A percentile compares a stretch with the other conserved stretches of the same genome.
Conservation (phyloP, 805 yeast genomes). For the Candida anglica region DNA sequence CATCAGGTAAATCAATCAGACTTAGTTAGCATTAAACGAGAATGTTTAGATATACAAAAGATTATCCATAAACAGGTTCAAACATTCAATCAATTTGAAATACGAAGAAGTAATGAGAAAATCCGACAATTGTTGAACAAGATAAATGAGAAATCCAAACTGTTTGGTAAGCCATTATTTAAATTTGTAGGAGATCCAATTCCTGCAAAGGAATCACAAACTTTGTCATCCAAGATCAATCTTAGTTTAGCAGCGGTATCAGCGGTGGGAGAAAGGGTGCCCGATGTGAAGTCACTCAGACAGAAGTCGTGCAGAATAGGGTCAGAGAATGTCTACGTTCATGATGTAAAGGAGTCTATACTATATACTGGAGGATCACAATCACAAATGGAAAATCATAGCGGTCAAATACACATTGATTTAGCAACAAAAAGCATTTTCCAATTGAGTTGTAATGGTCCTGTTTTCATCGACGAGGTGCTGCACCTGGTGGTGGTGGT, state of each 20-base stretch:
- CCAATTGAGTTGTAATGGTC: constrained; percentile 20
- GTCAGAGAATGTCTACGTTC: background rate
- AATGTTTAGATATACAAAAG: constrained; percentile 1
- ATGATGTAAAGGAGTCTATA: background rate
- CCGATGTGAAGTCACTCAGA: too few species aligned
- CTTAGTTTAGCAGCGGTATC: too few species aligned
- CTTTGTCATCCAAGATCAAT: too few species aligned
- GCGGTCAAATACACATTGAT: constrained; percentile 20
- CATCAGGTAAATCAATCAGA: too few species aligned
- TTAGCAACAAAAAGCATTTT: constrained; percentile 13
- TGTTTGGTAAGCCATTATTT: background rate
- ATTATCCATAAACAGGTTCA: background rate
- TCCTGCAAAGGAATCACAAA: constrained; percentile 9
- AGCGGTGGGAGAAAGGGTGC: too few species aligned
- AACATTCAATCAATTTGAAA: background rate
- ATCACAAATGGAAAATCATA: too few species aligned
- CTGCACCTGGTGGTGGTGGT: constrained; percentile 13
- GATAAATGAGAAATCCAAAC: background rate
- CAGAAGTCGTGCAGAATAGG: background rate
- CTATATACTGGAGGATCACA: background rate
- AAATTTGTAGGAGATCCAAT: constrained; percentile 4
- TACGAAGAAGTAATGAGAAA: constrained; percentile 1
- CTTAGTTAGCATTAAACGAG: constrained; percentile 1
- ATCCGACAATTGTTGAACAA: background rate
- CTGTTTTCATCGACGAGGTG: constrained; percentile 24